These are phyloP conservation scores for Scheffersomyces spartinae DNA, from an alignment of 805 yeast species.

Conservation along the genomic window DNA sequence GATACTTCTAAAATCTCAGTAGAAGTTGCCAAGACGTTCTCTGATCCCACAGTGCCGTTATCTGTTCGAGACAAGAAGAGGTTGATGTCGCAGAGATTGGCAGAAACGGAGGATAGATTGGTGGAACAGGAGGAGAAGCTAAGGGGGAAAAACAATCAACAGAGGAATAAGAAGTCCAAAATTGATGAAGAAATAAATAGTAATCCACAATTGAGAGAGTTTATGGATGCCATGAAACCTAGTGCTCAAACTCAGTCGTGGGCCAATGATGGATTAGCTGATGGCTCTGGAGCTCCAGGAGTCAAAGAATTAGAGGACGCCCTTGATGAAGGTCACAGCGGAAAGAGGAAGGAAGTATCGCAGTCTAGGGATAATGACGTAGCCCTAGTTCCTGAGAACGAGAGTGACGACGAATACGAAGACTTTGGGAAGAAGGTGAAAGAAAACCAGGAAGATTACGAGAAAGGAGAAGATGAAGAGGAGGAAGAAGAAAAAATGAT, in stretches of 20 bases:
- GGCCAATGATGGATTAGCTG: conserved; percentile 51
- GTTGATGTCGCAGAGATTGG: conserved; percentile 9
- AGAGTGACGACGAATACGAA: conserved; percentile 43
- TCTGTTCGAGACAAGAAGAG: conserved; percentile 33
- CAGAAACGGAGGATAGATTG: conserved; percentile 31
- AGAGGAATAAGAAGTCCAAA: conserved; percentile 18
- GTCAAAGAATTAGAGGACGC: conserved; percentile 32
- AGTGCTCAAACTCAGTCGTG: conserved; percentile 59
- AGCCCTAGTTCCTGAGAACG: conserved; percentile 20
- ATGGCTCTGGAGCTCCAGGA: conserved; percentile 35
- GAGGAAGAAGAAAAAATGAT: conserved; percentile 43
- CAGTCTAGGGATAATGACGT: conserved; percentile 5
- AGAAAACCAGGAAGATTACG: conserved; percentile 15
- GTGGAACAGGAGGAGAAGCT: conserved; percentile 24
- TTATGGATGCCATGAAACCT: conserved; percentile 74
- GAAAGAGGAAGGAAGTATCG: conserved; percentile 3
- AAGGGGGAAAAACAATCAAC: conserved; percentile 28
- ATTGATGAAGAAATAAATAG: conserved; percentile 52
- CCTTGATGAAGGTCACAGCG: conserved; percentile 17
- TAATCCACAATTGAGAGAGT: conserved; percentile 67
- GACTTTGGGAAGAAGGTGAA: conserved; percentile 25
- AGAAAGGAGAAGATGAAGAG: conserved; percentile 17
- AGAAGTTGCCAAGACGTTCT: conserved; percentile 71
- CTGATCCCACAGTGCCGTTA: conserved; percentile 71
- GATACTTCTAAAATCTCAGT: conserved; percentile 78